Base-by-base conservation (phyloP, 495 filamentous ascomycete genomes). In the Aspergillus avenaceus region DNA sequence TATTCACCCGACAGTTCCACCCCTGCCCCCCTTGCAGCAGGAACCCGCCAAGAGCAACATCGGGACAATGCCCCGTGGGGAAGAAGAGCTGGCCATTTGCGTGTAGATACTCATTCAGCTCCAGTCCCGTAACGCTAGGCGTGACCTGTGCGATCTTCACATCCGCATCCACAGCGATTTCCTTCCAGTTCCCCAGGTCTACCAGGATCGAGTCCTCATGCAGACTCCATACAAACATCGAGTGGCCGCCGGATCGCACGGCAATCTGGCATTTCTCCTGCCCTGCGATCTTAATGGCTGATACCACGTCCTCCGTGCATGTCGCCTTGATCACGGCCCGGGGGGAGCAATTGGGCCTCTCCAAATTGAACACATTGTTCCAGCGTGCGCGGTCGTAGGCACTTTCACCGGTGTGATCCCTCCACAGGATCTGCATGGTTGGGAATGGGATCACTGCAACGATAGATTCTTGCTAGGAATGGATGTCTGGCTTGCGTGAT, bases 21-120 rank as follows among this genome's bases (percentile, higher is more conserved):
- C 76, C 76, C 74, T 78, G 79, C 0, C 78, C 79, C 4, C 78
- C 78, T 42, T 80, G 76, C 6, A 81, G 54, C 24, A 81, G 55
- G 47, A 80, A 81, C 0, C 78, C 79, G 5, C 79, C 79, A 8
- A 82, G 47, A 1, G 76, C 79, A 19, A 81, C 78, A 55, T 80
- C 76, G 5, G 78, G 78, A 55, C 77, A 81, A 58, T 82, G 79
- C 0, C 77, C 78, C 1, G 70, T 77, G 3, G 64, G 65, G 58
- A 80, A 81, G 63, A 78, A 70, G 19, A 67, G 48, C 0, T 62
- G 70, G 37, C 67, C 53, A 18, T 45, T 22, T 25, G 53, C 38
- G 3, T 23, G 38, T 24, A 82, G 54, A 34, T 58, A 58, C 0
- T 51, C 58, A 55, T 77, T 79, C 8, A 80, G 53, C 47, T 70